These are phyloP conservation scores for Trichophyton equinum DNA, from an alignment of 2,329 filamentous ascomycete species.

Conservation along the genomic window DNA sequence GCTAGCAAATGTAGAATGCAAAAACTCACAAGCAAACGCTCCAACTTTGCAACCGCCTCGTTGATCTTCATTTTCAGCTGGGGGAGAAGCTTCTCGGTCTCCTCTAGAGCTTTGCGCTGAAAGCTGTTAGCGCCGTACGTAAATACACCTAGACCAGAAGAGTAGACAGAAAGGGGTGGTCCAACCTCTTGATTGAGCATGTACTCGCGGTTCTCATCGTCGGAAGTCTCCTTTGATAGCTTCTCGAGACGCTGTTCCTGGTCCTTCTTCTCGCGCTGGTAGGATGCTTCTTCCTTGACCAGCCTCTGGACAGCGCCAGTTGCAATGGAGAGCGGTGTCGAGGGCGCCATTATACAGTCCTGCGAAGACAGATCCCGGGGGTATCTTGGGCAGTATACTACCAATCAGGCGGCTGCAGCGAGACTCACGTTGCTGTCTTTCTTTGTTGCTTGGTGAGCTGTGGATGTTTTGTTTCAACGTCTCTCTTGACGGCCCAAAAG, in stretches of 20 bases:
- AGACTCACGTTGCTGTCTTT: too few species aligned
- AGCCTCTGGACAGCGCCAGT: slow-evolving; percentile 70
- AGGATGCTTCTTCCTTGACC: slow-evolving; percentile 81
- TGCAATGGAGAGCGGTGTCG: slow-evolving; percentile 63
- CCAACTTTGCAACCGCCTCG: slow-evolving; percentile 58
- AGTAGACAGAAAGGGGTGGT: background rate
- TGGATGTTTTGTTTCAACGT: too few species aligned
- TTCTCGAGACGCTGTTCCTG: slow-evolving; percentile 61
- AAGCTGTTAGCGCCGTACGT: background rate
- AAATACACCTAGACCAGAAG: background rate
- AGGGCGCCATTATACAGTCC: slow-evolving; percentile 52
- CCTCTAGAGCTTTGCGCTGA: slow-evolving; percentile 67
- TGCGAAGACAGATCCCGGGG: background rate
- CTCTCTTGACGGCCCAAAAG: background rate
- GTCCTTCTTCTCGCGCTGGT: slow-evolving; percentile 69
- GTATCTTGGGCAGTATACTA: background rate
- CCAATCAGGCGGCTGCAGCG: background rate
- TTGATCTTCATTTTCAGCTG: slow-evolving; percentile 58
- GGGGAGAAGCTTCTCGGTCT: slow-evolving; percentile 74
- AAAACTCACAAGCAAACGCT: slow-evolving; percentile 60
- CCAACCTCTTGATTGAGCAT: slow-evolving; percentile 75
- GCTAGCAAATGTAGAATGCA: background rate
- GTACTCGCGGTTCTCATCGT: slow-evolving; percentile 68
- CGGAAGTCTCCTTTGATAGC: slow-evolving; percentile 48
- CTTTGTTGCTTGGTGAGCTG: too few species aligned